phyloP scores from a whole-genome alignment of 495 filamentous ascomycete genomes.

The Staphylotrichum tortipilum region DNA sequence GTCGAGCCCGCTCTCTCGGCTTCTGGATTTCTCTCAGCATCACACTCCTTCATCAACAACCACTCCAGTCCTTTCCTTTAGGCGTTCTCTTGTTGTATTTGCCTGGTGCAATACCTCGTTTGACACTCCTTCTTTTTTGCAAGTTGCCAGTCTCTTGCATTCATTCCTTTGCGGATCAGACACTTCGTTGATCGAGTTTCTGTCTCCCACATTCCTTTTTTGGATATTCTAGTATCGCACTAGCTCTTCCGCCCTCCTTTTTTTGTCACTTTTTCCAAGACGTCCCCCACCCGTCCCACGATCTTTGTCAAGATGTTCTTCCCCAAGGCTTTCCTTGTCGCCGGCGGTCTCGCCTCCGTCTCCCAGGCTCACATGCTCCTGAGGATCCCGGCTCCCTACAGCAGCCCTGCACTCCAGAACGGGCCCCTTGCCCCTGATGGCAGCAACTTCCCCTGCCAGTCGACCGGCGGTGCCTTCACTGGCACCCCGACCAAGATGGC shows the following conservation, averaged over 20 bases:
- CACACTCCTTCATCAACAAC: slow-evolving; percentile 10
- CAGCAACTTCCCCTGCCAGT: slow-evolving; percentile 74
- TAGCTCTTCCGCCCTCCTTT: background rate
- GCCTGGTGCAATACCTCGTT: slow-evolving; percentile 10
- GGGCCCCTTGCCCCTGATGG: slow-evolving; percentile 51
- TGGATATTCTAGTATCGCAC: slow-evolving; percentile 6
- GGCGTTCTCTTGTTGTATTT: slow-evolving; percentile 5
- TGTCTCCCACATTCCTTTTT: slow-evolving; percentile 6
- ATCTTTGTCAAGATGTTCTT: slow-evolving; percentile 38
- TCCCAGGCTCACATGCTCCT: slow-evolving; percentile 64
- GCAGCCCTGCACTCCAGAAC: slow-evolving; percentile 33
- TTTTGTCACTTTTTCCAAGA: background rate
- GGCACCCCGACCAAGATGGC: slow-evolving; percentile 39
- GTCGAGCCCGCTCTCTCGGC: background rate
- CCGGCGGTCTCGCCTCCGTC: slow-evolving; percentile 39
- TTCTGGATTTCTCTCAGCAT: slow-evolving; percentile 8
- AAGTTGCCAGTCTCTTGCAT: too few species aligned
- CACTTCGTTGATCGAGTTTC: slow-evolving; percentile 10
- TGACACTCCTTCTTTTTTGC: slow-evolving; percentile 15
- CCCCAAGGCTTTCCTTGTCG: slow-evolving; percentile 26
- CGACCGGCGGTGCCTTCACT: slow-evolving; percentile 25
- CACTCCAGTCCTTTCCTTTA: slow-evolving; percentile 12
- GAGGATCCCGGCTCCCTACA: slow-evolving; percentile 58
- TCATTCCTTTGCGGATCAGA: background rate
- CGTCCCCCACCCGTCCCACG: background rate